Conservation (phyloP, 2,329 filamentous ascomycete genomes). For the Acephala macrosclerotiorum region DNA sequence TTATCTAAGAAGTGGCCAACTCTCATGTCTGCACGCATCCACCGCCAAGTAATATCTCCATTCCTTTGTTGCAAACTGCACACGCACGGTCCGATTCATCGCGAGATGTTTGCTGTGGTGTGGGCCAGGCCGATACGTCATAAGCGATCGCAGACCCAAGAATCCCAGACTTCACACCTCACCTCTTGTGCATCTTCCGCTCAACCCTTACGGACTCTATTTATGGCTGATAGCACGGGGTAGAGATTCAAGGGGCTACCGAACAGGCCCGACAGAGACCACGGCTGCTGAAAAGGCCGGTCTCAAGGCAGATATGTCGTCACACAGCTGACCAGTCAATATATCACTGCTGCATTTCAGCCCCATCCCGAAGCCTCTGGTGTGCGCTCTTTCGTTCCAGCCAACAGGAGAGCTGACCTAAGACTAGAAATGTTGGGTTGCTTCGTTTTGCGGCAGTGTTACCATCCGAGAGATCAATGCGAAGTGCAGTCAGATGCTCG, state of each 20-base stretch:
- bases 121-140: conserved; percentile 5
- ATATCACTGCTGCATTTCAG: conserved; percentile 19
- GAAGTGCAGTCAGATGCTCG: conserved; percentile 18
- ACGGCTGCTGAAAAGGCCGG: conserved; percentile 3
- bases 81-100: conserved; percentile 1
- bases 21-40: conserved; percentile 2
- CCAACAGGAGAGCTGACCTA: conserved; percentile 29
- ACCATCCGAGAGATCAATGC: conserved; percentile 24
- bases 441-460: conserved; percentile 18
- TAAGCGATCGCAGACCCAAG: neutral
- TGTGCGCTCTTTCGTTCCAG: neutral
- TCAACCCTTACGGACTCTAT: conserved; percentile 7
- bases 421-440: conserved; percentile 20
- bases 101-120: neutral
- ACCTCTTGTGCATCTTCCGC: neutral
- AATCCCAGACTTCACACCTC: neutral
- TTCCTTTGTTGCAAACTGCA: conserved; percentile 7
- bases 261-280: neutral
- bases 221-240: conserved; percentile 5
- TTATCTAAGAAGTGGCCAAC: neutral
- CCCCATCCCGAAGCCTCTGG: conserved; percentile 15
- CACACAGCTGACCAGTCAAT: conserved; percentile 13
- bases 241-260: conserved; percentile 11
- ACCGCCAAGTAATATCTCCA: neutral
- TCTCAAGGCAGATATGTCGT: conserved; percentile 12